Base-by-base conservation (phyloP, 805 yeast species). In the Spathaspora passalidarum region DNA sequence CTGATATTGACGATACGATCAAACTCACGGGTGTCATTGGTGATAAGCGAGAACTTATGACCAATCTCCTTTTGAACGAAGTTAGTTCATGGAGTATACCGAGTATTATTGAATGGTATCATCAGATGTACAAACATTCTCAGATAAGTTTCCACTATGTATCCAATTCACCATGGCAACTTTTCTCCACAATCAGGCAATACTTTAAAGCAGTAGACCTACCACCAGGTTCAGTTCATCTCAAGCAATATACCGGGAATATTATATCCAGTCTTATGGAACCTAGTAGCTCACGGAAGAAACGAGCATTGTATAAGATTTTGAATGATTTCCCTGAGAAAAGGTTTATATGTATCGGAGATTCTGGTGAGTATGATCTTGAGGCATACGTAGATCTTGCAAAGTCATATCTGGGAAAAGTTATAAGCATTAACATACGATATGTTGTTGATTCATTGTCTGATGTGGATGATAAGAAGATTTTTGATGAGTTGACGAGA, bases 1-100 rank as follows among this genome's bases (percentile, higher is more conserved):
- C 91, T 56, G 99, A 94, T 62, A 84, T 94, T 36, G 99, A 94
- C 61, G 99, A 94, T 60, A 94, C 99, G 0, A 82, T 92, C 29
- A 86, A 94, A 57, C 73, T 80, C 36, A 90, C 99, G 0, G 98
- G 98, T 2, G 92, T 94, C 0, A 75, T 87, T 26, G 92, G 92
- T 1, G 96, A 91, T 49, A 90, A 88, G 64, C 75, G 95, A 48
- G 88, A 86, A 34, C 73, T 92, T 52, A 82, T 94, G 65, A 74
- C 85, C 48, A 91, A 86, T 57, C 83, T 90, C 0, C 81, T 94
- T 48, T 76, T 86, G 2, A 81, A 80, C 39, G 84, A 82, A 36
- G 79, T 80, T 43, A 63, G 73, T 4, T 79, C 76, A n/a, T 84
- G 96, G 80, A 76, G 73, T 42, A 79, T 94, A 17, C 84, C 88